These are phyloP conservation scores for Blastobotrys parvus DNA, from an alignment of 805 yeast species.

Conservation along the genomic window DNA sequence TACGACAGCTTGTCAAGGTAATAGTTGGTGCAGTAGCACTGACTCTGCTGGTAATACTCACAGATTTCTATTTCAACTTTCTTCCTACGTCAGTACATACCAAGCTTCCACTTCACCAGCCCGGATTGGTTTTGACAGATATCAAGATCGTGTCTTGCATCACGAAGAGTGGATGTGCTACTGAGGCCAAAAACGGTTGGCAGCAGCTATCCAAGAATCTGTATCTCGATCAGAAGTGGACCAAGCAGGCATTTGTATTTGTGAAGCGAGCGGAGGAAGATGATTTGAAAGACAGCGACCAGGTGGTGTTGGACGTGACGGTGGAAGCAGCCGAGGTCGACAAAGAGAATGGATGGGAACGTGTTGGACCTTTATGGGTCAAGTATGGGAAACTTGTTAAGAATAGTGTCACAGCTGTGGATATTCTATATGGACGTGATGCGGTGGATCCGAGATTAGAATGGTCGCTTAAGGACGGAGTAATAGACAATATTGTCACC, in stretches of 20 bases:
- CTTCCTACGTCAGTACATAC: slow-evolving; percentile 29
- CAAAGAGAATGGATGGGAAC: slow-evolving; percentile 2
- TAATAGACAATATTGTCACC: slow-evolving; percentile 14
- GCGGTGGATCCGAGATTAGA: slow-evolving; percentile 70
- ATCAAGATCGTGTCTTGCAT: slow-evolving; percentile 32
- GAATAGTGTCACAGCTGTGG: slow-evolving; percentile 44
- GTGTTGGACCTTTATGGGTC: slow-evolving; percentile 43
- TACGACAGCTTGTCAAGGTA: slow-evolving; percentile 3
- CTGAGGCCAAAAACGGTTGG: slow-evolving; percentile 30
- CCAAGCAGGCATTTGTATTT: slow-evolving; percentile 33
- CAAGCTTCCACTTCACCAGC: slow-evolving; percentile 35
- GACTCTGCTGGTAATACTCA: slow-evolving; percentile 27
- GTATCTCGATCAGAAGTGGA: slow-evolving; percentile 35
- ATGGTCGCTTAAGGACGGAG: slow-evolving; percentile 41
- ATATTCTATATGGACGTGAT: slow-evolving; percentile 63
- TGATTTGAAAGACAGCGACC: slow-evolving; percentile 30
- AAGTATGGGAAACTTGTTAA: slow-evolving; percentile 38
- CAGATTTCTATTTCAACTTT: slow-evolving; percentile 34
- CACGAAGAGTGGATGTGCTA: slow-evolving; percentile 16
- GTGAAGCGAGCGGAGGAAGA: slow-evolving; percentile 15
- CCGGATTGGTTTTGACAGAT: slow-evolving; percentile 37
- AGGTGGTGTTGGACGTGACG: slow-evolving; percentile 16
- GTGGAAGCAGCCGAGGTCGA: slow-evolving; percentile 18
- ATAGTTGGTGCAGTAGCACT: slow-evolving; percentile 4
- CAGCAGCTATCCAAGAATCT: slow-evolving; percentile 40